Evolutionary conservation across 129 eudicot genomes (phyloP).

Genomic region (Lactuca saligna): DNA sequence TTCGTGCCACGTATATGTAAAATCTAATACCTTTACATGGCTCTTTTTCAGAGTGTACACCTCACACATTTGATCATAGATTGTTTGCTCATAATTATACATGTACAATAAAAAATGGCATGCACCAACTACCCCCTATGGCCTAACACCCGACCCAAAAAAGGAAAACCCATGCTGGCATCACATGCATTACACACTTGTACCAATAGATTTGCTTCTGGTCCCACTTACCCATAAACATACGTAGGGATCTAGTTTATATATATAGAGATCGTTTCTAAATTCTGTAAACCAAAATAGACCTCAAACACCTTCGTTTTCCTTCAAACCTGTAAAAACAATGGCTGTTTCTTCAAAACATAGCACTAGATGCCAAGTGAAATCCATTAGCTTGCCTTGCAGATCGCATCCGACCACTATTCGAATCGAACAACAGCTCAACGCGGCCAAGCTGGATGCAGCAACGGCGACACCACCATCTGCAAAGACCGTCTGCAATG

Average conservation of each 20-base stretch:
- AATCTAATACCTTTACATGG: neutral
- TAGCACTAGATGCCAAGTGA: slow-evolving; percentile 30
- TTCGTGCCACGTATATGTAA: slow-evolving; percentile 11
- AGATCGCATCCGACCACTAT: slow-evolving; percentile 53
- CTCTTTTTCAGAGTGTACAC: slow-evolving; percentile 7
- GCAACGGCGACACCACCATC: slow-evolving; percentile 14
- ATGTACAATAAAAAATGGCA: neutral
- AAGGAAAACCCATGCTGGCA: slow-evolving; percentile 21
- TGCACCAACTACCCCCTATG: slow-evolving; percentile 3
- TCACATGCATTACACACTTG: slow-evolving; percentile 35
- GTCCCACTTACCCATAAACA: slow-evolving; percentile 29
- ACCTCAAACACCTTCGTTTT: neutral
- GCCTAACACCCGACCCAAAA: slow-evolving; percentile 23
- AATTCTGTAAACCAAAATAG: neutral
- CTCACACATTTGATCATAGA: neutral
- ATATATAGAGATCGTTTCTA: slow-evolving; percentile 12
- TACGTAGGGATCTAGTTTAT: slow-evolving; percentile 21
- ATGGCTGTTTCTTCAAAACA: slow-evolving; percentile 36
- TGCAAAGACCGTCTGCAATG: slow-evolving; percentile 31
- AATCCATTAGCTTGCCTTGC: slow-evolving; percentile 69
- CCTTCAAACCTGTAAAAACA: slow-evolving; percentile 10
- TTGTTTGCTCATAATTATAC: neutral
- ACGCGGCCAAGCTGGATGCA: slow-evolving; percentile 32
- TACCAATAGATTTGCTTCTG: slow-evolving; percentile 20
- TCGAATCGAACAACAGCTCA: slow-evolving; percentile 38